phyloP scores from a whole-genome alignment of 257 asterid genomes.

The Jasminum sambac region DNA sequence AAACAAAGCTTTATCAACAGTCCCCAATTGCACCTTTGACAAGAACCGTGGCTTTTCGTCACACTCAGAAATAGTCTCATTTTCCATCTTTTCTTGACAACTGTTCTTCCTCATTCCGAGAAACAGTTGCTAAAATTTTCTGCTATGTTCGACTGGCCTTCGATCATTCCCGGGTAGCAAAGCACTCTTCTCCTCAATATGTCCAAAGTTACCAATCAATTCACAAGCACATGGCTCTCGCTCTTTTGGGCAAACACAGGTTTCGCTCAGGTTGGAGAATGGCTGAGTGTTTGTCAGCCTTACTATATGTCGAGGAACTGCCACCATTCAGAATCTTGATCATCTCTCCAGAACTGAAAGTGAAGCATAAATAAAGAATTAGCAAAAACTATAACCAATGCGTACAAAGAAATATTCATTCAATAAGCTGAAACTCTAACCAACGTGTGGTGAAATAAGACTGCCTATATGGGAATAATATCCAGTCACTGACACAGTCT shows the following conservation, averaged over 20 bases:
- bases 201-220: constrained; percentile 39
- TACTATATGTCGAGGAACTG: constrained; percentile 22
- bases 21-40: constrained; percentile 37
- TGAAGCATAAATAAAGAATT: no score
- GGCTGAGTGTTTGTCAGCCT: constrained; percentile 29
- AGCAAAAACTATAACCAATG: no score
- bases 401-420: no score
- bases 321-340: constrained; percentile 54
- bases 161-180: constrained; percentile 29
- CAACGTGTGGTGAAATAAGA: no score
- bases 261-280: constrained; percentile 42
- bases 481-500: no score
- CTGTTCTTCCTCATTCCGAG: constrained; percentile 56
- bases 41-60: constrained; percentile 34
- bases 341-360: constrained; percentile 63
- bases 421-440: no score
- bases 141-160: constrained; percentile 27
- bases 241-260: constrained; percentile 58
- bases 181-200: constrained; percentile 31
- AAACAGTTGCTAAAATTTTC: constrained; percentile 49
- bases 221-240: constrained; percentile 56
- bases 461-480: no score
- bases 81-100: constrained; percentile 30
- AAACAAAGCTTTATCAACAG: constrained; percentile 60
- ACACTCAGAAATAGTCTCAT: constrained; percentile 27